phyloP scores from a whole-genome alignment of 805 yeast species.

The Kregervanrija delftensis region DNA sequence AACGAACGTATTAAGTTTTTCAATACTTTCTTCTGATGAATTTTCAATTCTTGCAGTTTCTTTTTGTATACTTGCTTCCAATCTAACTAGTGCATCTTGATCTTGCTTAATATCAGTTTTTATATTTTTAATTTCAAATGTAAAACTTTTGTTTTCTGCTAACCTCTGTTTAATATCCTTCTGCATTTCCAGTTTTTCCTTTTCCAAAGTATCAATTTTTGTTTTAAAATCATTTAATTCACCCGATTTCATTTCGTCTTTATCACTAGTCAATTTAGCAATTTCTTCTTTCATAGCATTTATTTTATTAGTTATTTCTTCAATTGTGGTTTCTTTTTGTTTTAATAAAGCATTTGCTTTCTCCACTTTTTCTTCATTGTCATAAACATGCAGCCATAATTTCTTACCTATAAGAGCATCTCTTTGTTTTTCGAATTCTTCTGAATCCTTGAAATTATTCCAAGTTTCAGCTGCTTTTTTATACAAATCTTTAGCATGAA shows the following conservation, averaged over 20 bases:
- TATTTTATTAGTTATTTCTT: slow-evolving; percentile 3
- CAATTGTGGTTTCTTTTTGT: neutral
- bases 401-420: slow-evolving; percentile 39
- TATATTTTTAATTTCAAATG: neutral
- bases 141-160: no score
- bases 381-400: slow-evolving; percentile 38
- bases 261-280: slow-evolving; percentile 5
- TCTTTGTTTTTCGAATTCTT: slow-evolving; percentile 33
- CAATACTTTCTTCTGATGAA: slow-evolving; percentile 38
- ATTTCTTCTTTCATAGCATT: slow-evolving; percentile 1
- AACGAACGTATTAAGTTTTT: slow-evolving; percentile 19
- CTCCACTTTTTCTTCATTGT: slow-evolving; percentile 17
- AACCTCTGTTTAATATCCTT: no score
- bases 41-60: slow-evolving; percentile 36
- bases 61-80: slow-evolving; percentile 16
- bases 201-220: slow-evolving; percentile 6
- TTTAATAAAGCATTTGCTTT: slow-evolving; percentile 15
- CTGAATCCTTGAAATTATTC: slow-evolving; percentile 33
- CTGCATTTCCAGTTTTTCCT: slow-evolving; percentile 6
- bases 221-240: neutral
- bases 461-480: slow-evolving; percentile 36
- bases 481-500: slow-evolving; percentile 31
- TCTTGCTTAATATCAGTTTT: slow-evolving; percentile 11
- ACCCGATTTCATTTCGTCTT: neutral
- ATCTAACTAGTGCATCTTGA: slow-evolving; percentile 15